A percentile compares a stretch with the other conserved stretches of the same genome.
phyloP scores from a whole-genome alignment of 306 rosid genomes.

The Acacia acuminata region DNA sequence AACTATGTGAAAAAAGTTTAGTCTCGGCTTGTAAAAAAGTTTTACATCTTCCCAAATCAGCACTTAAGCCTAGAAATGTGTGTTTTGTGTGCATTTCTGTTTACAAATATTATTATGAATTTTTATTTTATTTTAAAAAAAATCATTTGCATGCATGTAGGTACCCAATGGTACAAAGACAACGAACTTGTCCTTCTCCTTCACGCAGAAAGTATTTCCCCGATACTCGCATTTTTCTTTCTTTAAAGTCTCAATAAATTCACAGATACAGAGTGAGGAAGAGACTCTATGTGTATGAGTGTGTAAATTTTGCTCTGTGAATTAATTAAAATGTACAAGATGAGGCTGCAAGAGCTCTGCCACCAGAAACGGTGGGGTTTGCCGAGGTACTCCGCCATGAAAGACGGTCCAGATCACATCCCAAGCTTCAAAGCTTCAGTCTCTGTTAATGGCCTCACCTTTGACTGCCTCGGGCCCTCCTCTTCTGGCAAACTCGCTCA shows the following conservation, averaged over 20 bases:
- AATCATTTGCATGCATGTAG: not conserved
- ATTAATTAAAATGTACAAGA: slow-evolving; percentile 54
- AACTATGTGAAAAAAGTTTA: too few species aligned
- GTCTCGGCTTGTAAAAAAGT: too few species aligned
- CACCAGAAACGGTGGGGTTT: slow-evolving; percentile 52
- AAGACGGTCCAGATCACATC: slow-evolving; percentile 59
- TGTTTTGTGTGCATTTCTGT: too few species aligned
- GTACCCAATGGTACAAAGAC: not conserved
- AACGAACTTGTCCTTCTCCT: not conserved
- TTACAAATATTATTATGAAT: too few species aligned
- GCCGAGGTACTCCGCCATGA: slow-evolving; percentile 47
- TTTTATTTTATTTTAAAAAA: not conserved
- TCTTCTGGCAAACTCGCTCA: slow-evolving; percentile 63
- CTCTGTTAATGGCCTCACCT: slow-evolving; percentile 45
- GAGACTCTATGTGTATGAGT: not conserved
- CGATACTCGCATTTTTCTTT: not conserved
- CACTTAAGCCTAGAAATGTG: too few species aligned
- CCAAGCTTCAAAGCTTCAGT: slow-evolving; percentile 62
- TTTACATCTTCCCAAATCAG: too few species aligned
- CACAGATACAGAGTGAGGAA: not conserved
- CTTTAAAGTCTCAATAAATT: not conserved
- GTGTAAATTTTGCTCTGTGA: not conserved
- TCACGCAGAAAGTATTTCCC: not conserved
- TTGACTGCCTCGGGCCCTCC: slow-evolving; percentile 34
- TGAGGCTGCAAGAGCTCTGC: slow-evolving; percentile 65